Base-by-base conservation (phyloP, 2,329 filamentous ascomycete species). In the Tolypocladium sp. region DNA sequence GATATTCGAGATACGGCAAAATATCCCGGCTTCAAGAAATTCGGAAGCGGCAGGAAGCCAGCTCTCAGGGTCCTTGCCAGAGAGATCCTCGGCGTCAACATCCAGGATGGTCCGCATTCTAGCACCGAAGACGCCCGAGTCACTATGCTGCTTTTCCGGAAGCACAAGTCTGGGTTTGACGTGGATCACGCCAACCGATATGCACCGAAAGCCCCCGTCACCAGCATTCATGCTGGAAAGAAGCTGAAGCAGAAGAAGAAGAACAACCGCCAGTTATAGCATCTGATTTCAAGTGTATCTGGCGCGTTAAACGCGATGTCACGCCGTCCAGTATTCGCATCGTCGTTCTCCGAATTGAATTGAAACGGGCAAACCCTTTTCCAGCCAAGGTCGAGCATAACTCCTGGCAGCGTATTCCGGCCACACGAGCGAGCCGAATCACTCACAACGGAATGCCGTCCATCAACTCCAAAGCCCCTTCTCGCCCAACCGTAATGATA, bases 1-100 rank as follows among this genome's bases (percentile, higher is more conserved):
- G 88, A 94, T 69, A 87, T 93, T 42, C 82, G 94, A 60, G 93
- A 99, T 71, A 97, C 94, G 22, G 87, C 90, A 64, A 87, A 87
- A 63, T 88, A 91, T 66, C 78, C 84, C 0, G 84, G 84, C 1
- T 97, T 94, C 71, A 82, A 86, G 60, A 87, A 89, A 68, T 82
- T 87, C 72, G 77, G 80, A 59, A 73, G 83, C 57, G 89, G 90
- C 0, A 82, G 82, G 62, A 88, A 89, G 62, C 90, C 90, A 3
- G 84, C 85, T 7, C 70, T 94, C 65, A 78, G 80, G 59, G 76
- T 79, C 20, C 73, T 89, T 33, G 82, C 84, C 1, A 76, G 76
- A 59, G 78, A 85, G 67, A 68, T 87, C 9, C 69, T 89, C 2
- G 79, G 79, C 0, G 73, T 87, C 6, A 83, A 86, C 56, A 87